These are phyloP conservation scores for Acanthochlamys bracteata DNA, from an alignment of 106 monocot species.

Conservation along the genomic window DNA sequence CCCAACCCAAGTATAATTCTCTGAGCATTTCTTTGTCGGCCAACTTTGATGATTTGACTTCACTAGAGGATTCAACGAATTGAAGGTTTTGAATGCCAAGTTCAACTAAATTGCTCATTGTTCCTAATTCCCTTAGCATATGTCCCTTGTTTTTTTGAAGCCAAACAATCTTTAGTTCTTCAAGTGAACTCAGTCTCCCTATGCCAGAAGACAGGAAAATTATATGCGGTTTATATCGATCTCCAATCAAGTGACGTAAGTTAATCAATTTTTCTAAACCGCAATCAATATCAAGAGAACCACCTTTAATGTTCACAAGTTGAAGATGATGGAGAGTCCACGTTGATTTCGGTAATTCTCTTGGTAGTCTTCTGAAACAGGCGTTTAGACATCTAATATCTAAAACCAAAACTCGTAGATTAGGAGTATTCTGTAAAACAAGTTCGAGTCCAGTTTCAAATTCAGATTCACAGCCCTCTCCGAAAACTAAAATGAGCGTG, in stretches of 20 bases:
- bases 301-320: neutral
- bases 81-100: too few species aligned
- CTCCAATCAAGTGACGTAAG: conserved; percentile 9
- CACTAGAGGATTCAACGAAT: too few species aligned
- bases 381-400: neutral
- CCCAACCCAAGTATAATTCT: conserved; percentile 14
- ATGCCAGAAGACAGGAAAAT: neutral
- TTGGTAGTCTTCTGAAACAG: too few species aligned
- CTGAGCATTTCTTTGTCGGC: conserved; percentile 11
- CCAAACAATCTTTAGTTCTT: neutral
- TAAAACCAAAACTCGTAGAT: neutral
- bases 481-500: neutral
- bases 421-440: neutral
- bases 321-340: conserved; percentile 3
- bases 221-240: neutral
- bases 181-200: neutral
- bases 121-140: conserved; percentile 6
- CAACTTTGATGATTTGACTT: too few species aligned
- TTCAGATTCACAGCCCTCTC: neutral
- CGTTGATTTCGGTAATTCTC: conserved; percentile 1
- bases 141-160: neutral
- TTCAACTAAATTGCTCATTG: conserved; percentile 6
- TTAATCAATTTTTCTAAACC: conserved; percentile 4
- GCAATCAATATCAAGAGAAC: neutral
- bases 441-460: neutral